Base-by-base conservation (phyloP, 768 basidiomycete species). In the Boletus pseudo-olivaceus region DNA sequence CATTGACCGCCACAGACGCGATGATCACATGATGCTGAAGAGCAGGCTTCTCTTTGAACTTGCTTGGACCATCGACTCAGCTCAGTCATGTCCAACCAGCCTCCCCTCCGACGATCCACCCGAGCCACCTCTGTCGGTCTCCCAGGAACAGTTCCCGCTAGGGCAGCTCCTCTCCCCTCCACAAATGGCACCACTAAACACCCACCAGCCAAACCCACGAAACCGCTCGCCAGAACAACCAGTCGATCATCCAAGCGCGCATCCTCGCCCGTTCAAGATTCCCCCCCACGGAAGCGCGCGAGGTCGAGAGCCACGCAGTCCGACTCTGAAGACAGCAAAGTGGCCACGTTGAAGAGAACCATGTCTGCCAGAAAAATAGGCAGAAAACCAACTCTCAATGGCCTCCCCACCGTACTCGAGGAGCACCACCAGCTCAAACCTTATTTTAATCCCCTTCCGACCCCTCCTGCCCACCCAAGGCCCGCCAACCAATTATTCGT, bases 401-500 rank as follows among this genome's bases (percentile, higher is more conserved):
- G 73, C 49, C 60, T 70, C 2, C 57, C 63, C 49, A 57, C 62
- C 33, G 59, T 66, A 19, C 38, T 73, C 55, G 66, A 68, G 64
- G 70, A 72, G 27, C 62, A 68, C 27, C 72, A 73, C 2, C 78
- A 81, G 51, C 51, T 67, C 12, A 80, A 78, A 59, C 82, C 84
- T 4, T 85, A 84, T 57, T 80, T 87, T 64, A 88, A 87, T 60
- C 74, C 82, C 8, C 75, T 92, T 4, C 90, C 88, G 15, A 70
- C 75, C 7, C 78, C 83, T 29, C 80, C 82, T 9, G 65, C 74
- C 44, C 79, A 81, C 52, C 62, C 75, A 42, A 80, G 84, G 41
- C 93, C 92, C 19, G 77, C 85, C 33, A 78, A 83, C 14, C 79
- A 86, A 39, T 76, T 94, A 17, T 96, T 94, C 59, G 86, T 82